Conservation (phyloP, 2,329 filamentous ascomycete species). For the Aspergillus sp. region DNA sequence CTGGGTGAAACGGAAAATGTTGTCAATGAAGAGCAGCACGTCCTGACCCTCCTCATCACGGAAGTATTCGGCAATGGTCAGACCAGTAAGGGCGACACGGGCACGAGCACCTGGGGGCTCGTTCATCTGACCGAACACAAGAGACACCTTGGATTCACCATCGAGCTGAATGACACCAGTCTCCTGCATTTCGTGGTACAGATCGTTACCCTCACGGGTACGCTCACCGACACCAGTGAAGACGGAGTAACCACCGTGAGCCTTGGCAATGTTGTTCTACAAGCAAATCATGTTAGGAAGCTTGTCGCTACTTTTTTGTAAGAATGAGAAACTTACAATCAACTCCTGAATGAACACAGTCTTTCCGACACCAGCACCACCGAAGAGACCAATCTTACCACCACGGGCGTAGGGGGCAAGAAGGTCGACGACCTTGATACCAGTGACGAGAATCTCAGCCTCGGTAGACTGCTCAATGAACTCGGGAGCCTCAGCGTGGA, state of each 20-base stretch:
- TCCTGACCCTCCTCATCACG: slow-evolving; percentile 80
- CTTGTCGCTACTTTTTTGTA: background rate
- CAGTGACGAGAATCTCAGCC: slow-evolving; percentile 95
- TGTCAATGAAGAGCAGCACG: slow-evolving; percentile 99
- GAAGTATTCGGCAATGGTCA: slow-evolving; percentile 71
- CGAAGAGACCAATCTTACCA: slow-evolving; percentile 99
- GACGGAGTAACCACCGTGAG: slow-evolving; percentile 99
- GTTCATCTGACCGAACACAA: slow-evolving; percentile 99
- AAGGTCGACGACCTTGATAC: slow-evolving; percentile 99
- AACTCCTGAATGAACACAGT: slow-evolving; percentile 99
- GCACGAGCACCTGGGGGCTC: slow-evolving; percentile 99
- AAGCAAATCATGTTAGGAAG: background rate
- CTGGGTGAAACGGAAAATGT: slow-evolving; percentile 99
- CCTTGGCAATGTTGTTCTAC: slow-evolving; percentile 99
- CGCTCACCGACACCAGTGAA: slow-evolving; percentile 99
- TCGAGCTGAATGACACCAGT: slow-evolving; percentile 99
- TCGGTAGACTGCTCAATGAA: slow-evolving; percentile 96
- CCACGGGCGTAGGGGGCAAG: slow-evolving; percentile 99
- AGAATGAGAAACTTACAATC: slow-evolving; percentile 61
- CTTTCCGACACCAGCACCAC: slow-evolving; percentile 99
- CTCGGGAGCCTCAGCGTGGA: slow-evolving; percentile 88
- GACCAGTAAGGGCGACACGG: slow-evolving; percentile 97
- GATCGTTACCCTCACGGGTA: slow-evolving; percentile 99
- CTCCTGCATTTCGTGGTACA: slow-evolving; percentile 99
- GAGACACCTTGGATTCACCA: slow-evolving; percentile 97